Evolutionary conservation across 495 filamentous ascomycete species (phyloP).

Genomic region (Penicillium parvum): DNA sequence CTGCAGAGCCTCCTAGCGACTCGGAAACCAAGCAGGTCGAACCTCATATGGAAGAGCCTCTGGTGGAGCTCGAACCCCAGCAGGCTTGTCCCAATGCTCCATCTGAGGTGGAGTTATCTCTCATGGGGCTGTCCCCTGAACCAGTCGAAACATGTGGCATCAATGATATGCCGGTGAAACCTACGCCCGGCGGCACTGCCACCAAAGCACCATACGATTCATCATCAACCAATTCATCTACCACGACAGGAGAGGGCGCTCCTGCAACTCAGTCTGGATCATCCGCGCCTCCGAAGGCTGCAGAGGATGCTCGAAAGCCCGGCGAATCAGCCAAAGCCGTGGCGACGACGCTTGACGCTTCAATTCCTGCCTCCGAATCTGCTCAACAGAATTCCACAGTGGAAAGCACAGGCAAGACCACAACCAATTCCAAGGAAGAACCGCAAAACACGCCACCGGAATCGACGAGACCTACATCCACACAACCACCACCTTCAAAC

Average conservation of each 20-base stretch:
- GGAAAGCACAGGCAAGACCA: slow-evolving; percentile 22
- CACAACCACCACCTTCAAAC: slow-evolving; percentile 55
- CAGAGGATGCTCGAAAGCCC: slow-evolving; percentile 19
- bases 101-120: slow-evolving; percentile 12
- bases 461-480: slow-evolving; percentile 47
- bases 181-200: slow-evolving; percentile 6
- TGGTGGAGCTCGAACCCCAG: not conserved
- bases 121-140: slow-evolving; percentile 5
- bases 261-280: slow-evolving; percentile 9
- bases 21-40: slow-evolving; percentile 5
- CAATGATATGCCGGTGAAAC: slow-evolving; percentile 10
- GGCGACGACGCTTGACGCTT: slow-evolving; percentile 18
- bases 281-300: slow-evolving; percentile 7
- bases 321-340: slow-evolving; percentile 14
- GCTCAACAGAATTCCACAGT: slow-evolving; percentile 21
- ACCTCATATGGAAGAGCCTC: not conserved
- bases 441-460: slow-evolving; percentile 24
- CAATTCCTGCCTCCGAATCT: slow-evolving; percentile 17
- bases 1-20: slow-evolving; percentile 26
- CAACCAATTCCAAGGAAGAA: slow-evolving; percentile 28
- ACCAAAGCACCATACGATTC: slow-evolving; percentile 5
- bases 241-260: not conserved
- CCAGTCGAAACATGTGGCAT: slow-evolving; percentile 16
- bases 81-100: slow-evolving; percentile 17
- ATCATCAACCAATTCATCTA: slow-evolving; percentile 10